Evolutionary conservation across 2,329 filamentous ascomycete species (phyloP).

Genomic region (Aspergillus felis): DNA sequence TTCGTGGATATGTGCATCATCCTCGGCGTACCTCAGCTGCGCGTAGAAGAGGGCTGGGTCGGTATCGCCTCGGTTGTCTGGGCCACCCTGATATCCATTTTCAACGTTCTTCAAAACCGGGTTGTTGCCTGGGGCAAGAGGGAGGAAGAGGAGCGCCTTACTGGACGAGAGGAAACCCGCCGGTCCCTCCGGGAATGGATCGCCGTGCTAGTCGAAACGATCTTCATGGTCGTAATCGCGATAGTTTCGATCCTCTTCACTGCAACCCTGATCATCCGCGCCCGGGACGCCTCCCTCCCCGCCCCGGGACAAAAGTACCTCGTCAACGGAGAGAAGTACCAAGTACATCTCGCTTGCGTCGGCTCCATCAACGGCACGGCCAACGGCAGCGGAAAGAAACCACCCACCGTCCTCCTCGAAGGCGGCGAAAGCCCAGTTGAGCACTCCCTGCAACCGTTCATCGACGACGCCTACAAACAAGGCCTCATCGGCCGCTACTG

Average conservation of each 20-base stretch:
- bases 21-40: conserved; percentile 66
- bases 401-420: conserved; percentile 83
- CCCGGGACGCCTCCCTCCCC: conserved; percentile 70
- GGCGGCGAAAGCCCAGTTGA: conserved; percentile 77
- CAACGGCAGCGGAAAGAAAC: conserved; percentile 39
- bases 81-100: conserved; percentile 74
- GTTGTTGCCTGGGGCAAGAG: conserved; percentile 87
- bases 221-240: conserved; percentile 66
- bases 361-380: conserved; percentile 60
- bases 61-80: conserved; percentile 82
- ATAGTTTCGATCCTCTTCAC: conserved; percentile 71
- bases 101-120: conserved; percentile 73
- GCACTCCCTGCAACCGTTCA: conserved; percentile 73
- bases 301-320: conserved; percentile 71
- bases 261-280: conserved; percentile 71
- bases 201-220: conserved; percentile 69
- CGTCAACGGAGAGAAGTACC: conserved; percentile 81
- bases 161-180: conserved; percentile 80
- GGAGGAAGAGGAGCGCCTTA: conserved; percentile 89
- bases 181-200: conserved; percentile 80
- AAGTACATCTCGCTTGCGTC: conserved; percentile 78
- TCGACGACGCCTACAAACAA: conserved; percentile 69
- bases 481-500: conserved; percentile 86
- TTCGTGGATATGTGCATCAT: conserved; percentile 76
- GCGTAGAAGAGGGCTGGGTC: conserved; percentile 84